phyloP scores from a whole-genome alignment of 2,329 filamentous ascomycete genomes.

The Microsporum audouinii region DNA sequence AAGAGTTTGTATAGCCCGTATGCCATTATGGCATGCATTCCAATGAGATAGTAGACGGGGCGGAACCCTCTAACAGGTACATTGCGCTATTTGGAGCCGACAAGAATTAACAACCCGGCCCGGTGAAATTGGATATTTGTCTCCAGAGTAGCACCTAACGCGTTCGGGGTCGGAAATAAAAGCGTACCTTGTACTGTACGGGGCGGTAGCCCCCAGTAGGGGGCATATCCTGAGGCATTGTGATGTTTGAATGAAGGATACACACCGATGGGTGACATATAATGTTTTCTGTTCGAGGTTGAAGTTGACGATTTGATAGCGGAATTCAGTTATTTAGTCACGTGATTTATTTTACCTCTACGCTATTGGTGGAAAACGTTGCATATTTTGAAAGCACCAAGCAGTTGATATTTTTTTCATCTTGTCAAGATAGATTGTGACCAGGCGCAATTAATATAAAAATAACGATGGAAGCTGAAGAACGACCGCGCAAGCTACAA shows the following conservation, averaged over 20 bases:
- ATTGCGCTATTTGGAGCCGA: conserved; percentile 55
- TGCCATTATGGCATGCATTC: conserved; percentile 64
- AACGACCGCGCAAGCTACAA: conserved; percentile 44
- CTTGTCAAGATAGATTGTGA: too few species aligned
- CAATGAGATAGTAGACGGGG: conserved; percentile 65
- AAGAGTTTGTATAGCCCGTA: conserved; percentile 86
- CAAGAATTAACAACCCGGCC: conserved; percentile 5
- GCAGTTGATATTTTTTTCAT: too few species aligned
- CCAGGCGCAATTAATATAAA: too few species aligned
- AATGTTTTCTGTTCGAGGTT: conserved; percentile 21
- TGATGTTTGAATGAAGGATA: conserved; percentile 24
- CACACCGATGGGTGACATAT: conserved; percentile 8
- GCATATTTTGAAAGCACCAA: neutral
- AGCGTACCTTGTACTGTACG: conserved; percentile 85
- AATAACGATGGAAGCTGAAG: conserved; percentile 39
- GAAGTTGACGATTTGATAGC: conserved; percentile 15
- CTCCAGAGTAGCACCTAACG: neutral
- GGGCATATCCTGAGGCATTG: conserved; percentile 96
- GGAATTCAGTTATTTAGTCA: conserved; percentile 1
- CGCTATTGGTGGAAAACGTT: neutral
- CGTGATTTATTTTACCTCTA: conserved; percentile 1
- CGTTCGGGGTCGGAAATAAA: conserved; percentile 1
- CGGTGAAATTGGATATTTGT: neutral
- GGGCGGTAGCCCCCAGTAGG: conserved; percentile 87
- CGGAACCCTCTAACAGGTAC: conserved; percentile 83